Percentiles rank a stretch among this genome's conserved stretches.
Conservation (phyloP, 805 yeast genomes). For the Komagataella phaffii region DNA sequence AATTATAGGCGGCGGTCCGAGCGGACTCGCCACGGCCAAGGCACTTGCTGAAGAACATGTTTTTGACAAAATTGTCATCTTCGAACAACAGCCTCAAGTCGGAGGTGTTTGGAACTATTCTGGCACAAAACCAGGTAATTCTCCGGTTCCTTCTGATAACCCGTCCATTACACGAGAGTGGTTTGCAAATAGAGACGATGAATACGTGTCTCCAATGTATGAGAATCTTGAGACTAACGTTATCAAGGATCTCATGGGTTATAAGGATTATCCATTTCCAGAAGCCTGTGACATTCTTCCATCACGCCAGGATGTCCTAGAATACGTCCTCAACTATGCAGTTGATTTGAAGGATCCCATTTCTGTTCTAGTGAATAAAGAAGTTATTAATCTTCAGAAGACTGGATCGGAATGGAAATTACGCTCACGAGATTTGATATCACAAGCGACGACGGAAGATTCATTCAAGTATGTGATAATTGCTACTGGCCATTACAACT, state of each 20-base stretch:
- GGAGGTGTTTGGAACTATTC: conserved; percentile 22
- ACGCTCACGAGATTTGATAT: conserved; percentile 1
- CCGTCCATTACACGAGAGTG: conserved; percentile 2
- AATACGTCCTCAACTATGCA: conserved; percentile 47
- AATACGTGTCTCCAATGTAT: conserved; percentile 20
- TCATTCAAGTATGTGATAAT: conserved; percentile 24
- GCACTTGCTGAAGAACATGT: conserved; percentile 20
- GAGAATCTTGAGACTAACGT: conserved; percentile 20
- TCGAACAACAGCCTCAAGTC: conserved; percentile 15
- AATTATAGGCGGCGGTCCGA: conserved; percentile 21
- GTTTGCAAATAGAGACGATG: conserved; percentile 5
- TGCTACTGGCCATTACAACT: conserved; percentile 34
- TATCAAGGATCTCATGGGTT: conserved; percentile 17
- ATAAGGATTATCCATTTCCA: conserved; percentile 16
- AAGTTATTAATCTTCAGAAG: conserved; percentile 29
- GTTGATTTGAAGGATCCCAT: conserved; percentile 26
- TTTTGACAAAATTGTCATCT: conserved; percentile 12
- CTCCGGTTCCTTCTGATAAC: conserved; percentile 11
- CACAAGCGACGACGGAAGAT: not conserved
- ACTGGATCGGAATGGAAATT: conserved; percentile 14
- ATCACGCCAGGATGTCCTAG: conserved; percentile 40
- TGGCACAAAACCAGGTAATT: conserved; percentile 8
- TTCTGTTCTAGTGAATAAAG: conserved; percentile 23
- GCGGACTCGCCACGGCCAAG: conserved; percentile 19
- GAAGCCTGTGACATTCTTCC: conserved; percentile 39